These are phyloP conservation scores for Boletellus emodensis DNA, from an alignment of 768 basidiomycete genomes.

Conservation along the genomic window DNA sequence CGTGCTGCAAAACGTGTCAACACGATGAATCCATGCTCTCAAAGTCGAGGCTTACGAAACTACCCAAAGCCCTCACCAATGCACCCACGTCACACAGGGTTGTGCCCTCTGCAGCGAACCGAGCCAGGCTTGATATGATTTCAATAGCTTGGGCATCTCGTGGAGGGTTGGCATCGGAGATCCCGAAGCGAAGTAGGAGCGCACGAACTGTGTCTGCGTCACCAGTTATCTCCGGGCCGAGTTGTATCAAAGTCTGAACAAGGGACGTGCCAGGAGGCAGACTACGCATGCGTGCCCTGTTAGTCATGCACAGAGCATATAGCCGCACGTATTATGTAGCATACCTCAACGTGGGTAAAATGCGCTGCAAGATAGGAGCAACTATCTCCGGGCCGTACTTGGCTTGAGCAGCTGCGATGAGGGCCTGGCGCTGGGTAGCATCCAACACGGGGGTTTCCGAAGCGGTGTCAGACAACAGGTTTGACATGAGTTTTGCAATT, in stretches of 20 bases:
- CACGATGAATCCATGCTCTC: not conserved
- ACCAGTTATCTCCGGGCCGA: constrained; percentile 75
- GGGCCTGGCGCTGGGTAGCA: constrained; percentile 65
- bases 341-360: constrained; percentile 73
- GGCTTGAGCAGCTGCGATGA: constrained; percentile 69
- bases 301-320: constrained; percentile 9
- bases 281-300: constrained; percentile 36
- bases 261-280: constrained; percentile 63
- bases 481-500: constrained; percentile 74
- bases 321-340: constrained; percentile 17
- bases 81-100: constrained; percentile 70
- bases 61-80: constrained; percentile 66
- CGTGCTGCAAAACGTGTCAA: constrained; percentile 44
- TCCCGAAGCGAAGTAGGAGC: constrained; percentile 69
- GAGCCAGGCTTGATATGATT: constrained; percentile 62
- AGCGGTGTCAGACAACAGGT: constrained; percentile 70
- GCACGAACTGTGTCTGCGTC: constrained; percentile 69
- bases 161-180: constrained; percentile 68
- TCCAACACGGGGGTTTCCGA: constrained; percentile 70
- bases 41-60: constrained; percentile 54
- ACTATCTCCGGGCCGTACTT: constrained; percentile 80
- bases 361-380: constrained; percentile 67
- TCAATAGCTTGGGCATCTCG: constrained; percentile 69
- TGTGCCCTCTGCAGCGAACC: constrained; percentile 69
- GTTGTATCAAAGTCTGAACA: constrained; percentile 69